Evolutionary conservation across 2,329 filamentous ascomycete genomes (phyloP).

Genomic region (Thermothelomyces thermophilus): DNA sequence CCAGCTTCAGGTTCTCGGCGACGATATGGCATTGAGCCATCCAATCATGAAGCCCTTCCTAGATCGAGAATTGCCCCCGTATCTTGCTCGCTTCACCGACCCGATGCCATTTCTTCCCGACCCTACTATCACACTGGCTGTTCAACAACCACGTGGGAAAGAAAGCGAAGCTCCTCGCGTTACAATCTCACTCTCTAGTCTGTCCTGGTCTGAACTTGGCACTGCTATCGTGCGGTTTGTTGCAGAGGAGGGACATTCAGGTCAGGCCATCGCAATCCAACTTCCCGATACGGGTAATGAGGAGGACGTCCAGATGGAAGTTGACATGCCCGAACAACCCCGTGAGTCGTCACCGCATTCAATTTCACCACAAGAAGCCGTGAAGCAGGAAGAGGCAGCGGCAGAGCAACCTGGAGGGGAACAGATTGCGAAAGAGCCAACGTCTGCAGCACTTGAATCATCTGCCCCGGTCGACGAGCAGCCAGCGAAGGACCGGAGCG

Average conservation of each 20-base stretch:
- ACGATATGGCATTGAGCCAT: constrained; percentile 52
- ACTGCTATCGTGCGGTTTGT: constrained; percentile 35
- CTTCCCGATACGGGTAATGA: constrained; percentile 34
- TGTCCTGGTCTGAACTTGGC: constrained; percentile 40
- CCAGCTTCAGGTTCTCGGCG: constrained; percentile 46
- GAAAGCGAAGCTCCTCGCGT: constrained; percentile 22
- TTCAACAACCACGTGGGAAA: constrained; percentile 23
- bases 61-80: constrained; percentile 43
- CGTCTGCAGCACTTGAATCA: constrained; percentile 4
- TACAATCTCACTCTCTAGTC: constrained; percentile 27
- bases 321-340: constrained; percentile 31
- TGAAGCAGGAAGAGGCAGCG: constrained; percentile 2
- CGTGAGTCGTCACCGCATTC: constrained; percentile 8
- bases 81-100: constrained; percentile 50
- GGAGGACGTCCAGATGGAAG: constrained; percentile 34
- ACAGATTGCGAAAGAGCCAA: constrained; percentile 10
- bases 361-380: constrained; percentile 4
- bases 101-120: constrained; percentile 57
- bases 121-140: constrained; percentile 36
- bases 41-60: constrained; percentile 54
- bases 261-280: constrained; percentile 31
- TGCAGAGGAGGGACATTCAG: constrained; percentile 31
- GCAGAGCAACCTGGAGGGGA: constrained; percentile 8
- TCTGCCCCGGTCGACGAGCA: constrained; percentile 9
- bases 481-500: constrained; percentile 29